Conservation (phyloP, 306 rosid species). For the Glycine tomentella region DNA sequence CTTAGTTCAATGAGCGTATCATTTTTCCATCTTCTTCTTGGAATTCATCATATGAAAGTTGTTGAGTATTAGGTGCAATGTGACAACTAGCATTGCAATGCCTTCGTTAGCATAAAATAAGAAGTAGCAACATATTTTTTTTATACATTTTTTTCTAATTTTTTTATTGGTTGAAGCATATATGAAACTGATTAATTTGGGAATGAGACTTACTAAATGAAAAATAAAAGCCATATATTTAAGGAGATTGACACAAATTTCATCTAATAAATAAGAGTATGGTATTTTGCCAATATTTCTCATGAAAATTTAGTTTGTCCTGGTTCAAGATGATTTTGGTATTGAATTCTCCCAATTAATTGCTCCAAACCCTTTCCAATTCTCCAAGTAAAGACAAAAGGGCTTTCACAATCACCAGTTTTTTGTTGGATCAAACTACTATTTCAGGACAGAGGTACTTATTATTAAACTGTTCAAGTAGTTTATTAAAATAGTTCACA, state of each 20-base stretch:
- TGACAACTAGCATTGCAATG: slow-evolving; percentile 18
- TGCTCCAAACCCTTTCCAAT: neutral
- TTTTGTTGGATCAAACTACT: slow-evolving; percentile 19
- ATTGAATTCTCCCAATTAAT: neutral
- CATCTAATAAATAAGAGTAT: no score
- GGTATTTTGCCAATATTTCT: no score
- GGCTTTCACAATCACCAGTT: neutral
- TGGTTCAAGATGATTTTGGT: slow-evolving; percentile 6
- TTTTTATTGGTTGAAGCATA: neutral
- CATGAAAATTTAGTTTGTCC: neutral
- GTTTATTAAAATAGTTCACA: neutral
- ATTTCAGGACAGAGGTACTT: neutral
- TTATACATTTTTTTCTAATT: no score
- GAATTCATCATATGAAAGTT: slow-evolving; percentile 19
- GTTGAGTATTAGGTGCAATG: slow-evolving; percentile 49
- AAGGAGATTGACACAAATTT: neutral
- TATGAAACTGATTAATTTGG: neutral
- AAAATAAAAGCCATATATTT: neutral
- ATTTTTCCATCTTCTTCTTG: neutral
- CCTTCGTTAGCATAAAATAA: neutral
- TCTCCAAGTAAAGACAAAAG: neutral
- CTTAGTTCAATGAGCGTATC: no score
- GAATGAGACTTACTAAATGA: neutral
- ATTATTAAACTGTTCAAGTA: neutral
- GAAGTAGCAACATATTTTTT: neutral